A percentile compares a stretch with the other conserved stretches of the same genome.
Evolutionary conservation across 805 yeast species (phyloP).

Genomic region (Metschnikowia dekortorum): DNA sequence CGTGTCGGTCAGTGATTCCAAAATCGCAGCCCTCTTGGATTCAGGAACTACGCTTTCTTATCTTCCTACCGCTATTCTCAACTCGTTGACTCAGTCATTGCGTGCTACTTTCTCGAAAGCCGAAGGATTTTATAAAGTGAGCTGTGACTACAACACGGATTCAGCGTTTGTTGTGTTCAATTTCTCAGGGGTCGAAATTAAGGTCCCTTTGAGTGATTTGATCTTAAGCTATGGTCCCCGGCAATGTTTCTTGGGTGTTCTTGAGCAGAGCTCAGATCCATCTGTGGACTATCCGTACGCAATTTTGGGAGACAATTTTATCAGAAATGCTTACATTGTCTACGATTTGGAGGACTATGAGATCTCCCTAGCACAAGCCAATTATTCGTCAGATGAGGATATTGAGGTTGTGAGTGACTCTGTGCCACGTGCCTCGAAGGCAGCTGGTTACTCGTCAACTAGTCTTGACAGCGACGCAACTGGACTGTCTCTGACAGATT

Average conservation of each 20-base stretch:
- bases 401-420: conserved; percentile 42
- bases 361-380: conserved; percentile 50
- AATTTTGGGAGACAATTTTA: conserved; percentile 62
- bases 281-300: conserved; percentile 50
- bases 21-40: conserved; percentile 34
- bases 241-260: conserved; percentile 26
- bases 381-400: conserved; percentile 26
- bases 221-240: conserved; percentile 15
- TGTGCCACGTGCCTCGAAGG: conserved; percentile 51
- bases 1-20: conserved; percentile 3
- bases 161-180: conserved; percentile 28
- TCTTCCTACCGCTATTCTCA: conserved; percentile 37
- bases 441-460: conserved; percentile 44
- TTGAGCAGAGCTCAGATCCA: conserved; percentile 15
- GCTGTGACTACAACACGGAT: conserved; percentile 11
- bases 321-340: conserved; percentile 61
- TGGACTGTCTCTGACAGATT: neutral
- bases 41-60: conserved; percentile 52
- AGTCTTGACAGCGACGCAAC: conserved; percentile 5
- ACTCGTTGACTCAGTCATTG: conserved; percentile 11
- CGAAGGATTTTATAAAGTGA: conserved; percentile 7
- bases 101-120: conserved; percentile 1
- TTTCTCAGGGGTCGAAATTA: conserved; percentile 56
- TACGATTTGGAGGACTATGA: conserved; percentile 56
- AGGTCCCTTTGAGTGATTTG: conserved; percentile 42